Base-by-base conservation (phyloP, 1,284 basidiomycete species). In the Kwoniella shivajii region DNA sequence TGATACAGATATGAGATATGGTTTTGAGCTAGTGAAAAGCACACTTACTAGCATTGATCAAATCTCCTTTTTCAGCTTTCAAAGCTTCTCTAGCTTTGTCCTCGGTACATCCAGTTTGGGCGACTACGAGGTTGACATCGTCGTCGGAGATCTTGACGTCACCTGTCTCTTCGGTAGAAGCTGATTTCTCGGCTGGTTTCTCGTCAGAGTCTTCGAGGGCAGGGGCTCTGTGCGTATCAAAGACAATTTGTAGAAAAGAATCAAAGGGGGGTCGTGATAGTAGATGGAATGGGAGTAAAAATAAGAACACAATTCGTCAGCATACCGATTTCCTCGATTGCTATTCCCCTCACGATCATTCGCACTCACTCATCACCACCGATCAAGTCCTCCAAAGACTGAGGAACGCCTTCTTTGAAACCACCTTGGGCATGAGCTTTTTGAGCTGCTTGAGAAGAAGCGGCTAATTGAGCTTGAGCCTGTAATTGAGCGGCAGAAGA, bases 71-170 rank as follows among this genome's bases (percentile, higher is more conserved):
- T 67, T 86, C 89, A 67, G 91, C 89, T 81, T 90, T 92, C 76
- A 96, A 80, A 59, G 86, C 92, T 64, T 86, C 85, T 49, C 92
- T 87, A 36, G 93, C 92, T 77, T 92, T 93, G 56, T 89, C 89
- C 64, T 91, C 85, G 53, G 90, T 86, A 80, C 90, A 93, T 73
- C 73, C 75, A 30, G 78, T 80, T 82, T 95, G 92, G 58, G 85
- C 83, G 82, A 97, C 92, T 55, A 99, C 91, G 57, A 96, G 85
- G 68, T 97, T 91, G 65, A 96, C 92, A 76, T 99, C 95, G 79
- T 96, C 94, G 54, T 90, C 84, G 66, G 96, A 92, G 56, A 97
- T 75, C 68, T 81, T 81, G 49, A 63, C 65, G 43, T 69, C 84
- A 56, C 87, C 89, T 36, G 86, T 86, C 79, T 90, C 89, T 65